Evolutionary conservation across 2,329 filamentous ascomycete species (phyloP), one percentile per base, ranked within the genome.

Genomic region (Colletotrichum sp.): DNA sequence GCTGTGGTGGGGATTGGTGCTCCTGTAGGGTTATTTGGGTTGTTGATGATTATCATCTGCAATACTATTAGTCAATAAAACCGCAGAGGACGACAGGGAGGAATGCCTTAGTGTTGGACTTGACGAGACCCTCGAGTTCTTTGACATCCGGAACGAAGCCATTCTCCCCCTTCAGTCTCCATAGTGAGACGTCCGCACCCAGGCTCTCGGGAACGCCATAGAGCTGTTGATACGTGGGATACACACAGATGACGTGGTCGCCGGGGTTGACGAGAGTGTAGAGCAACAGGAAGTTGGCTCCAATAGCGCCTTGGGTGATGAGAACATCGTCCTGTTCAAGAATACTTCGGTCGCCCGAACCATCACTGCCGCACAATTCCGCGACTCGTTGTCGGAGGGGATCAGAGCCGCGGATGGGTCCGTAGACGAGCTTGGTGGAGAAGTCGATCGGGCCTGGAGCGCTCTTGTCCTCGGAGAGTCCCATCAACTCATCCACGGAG

Each of bases 21-120:
- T 8, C 95, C 95, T 0, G 93, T 96, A 0, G 95, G 95, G 80
- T 98, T 97, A 83, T 96, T 95, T 1, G 95, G 95, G 80, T 96
- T 97, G 83, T 93, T 92, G 81, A 88, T 80, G 12, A 89, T 84
- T 67, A 90, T 89, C 84, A 90, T 87, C 86, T 87, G 48, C 15
- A 18, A 25, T 2, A 13, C 27, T 16, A 25, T 74, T 25, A 68
- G 67, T 75, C 70, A 15, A 74, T 16, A 28, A 30, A 2, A 72
- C 60, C n/a, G 74, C 15, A 34, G 27, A 27, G 36, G 8, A 1
- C 28, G 10, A 43, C 30, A 18, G 28, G 74, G 93, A 36, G 4
- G 30, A 52, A 90, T 83, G 95, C 87, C 84, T 93, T 95, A 3
- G 93, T 95, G 79, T 93, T 94, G 7, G 87, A 84, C 80, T 88